Evolutionary conservation across 768 basidiomycete species (phyloP).

Genomic region (Termitomyces sp.): DNA sequence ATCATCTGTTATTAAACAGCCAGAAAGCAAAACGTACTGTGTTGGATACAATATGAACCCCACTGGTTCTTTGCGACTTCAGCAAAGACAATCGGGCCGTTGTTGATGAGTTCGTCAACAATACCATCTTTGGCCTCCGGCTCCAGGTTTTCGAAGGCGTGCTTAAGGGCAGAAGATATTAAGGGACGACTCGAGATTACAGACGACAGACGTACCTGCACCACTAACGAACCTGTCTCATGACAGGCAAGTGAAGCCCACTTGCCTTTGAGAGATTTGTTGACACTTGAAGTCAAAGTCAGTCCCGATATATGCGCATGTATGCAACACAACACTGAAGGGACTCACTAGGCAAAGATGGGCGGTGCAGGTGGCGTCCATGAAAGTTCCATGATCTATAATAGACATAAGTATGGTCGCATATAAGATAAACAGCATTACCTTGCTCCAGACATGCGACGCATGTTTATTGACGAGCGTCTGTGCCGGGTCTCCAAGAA

Average conservation of each 20-base stretch:
- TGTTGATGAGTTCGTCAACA: conserved; percentile 75
- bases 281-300: conserved; percentile 50
- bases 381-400: conserved; percentile 81
- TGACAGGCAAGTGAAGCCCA: conserved; percentile 89
- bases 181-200: neutral
- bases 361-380: conserved; percentile 87
- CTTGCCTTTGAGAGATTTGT: conserved; percentile 81
- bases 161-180: neutral
- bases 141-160: neutral
- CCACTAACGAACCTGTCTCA: conserved; percentile 84
- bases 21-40: conserved; percentile 45
- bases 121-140: conserved; percentile 60
- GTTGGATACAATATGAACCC: conserved; percentile 85
- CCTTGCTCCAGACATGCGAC: conserved; percentile 91
- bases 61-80: conserved; percentile 85
- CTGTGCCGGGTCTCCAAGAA: conserved; percentile 78
- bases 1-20: neutral
- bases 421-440: conserved; percentile 16
- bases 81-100: conserved; percentile 58
- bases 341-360: conserved; percentile 75
- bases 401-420: neutral
- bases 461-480: conserved; percentile 89
- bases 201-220: conserved; percentile 41
- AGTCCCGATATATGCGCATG: neutral
- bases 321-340: neutral